Evolutionary conservation across 805 yeast species (phyloP), one percentile per base, ranked within the genome.

Genomic region (Metschnikowia bowlesiae): DNA sequence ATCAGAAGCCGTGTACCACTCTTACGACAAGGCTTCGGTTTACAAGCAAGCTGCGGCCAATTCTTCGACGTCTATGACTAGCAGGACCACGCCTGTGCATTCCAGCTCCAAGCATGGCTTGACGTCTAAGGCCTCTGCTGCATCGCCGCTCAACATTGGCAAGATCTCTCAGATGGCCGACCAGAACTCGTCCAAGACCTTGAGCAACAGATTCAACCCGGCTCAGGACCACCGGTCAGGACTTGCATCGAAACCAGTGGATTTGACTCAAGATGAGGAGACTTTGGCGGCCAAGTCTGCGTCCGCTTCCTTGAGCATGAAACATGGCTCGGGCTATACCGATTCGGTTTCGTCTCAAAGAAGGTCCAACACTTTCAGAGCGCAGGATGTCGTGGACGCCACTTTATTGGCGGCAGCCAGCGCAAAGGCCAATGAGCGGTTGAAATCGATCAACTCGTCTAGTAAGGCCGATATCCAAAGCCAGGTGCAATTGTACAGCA

Each of bases 401-500:
- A 73, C 71, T 34, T 70, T 78, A 44, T 68, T 80, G 47, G 75
- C 75, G 37, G 81, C 79, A 31, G 78, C 84, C 48, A 71, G 68
- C 40, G 62, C 68, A 32, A 70, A 67, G 44, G 85, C 87, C 9
- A 63, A 71, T 52, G 70, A 69, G 46, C 63, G 76, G 42, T 63
- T 74, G 53, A 57, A 65, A 46, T 55, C 70, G 2, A 53, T 73
- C 48, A 62, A 60, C 43, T n/a, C 60, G n/a, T 50, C 61, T 4
- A 44, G 55, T 26, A 67, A 68, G 6, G 58, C 53, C 39, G 70
- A 63, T 57, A 75, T 63, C 65, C 73, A 56, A 65, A 73, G 58
- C 57, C 76, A 64, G 66, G 80, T 80, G 14, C 82, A 78, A 42
- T 77, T 72, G 62, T 89, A 89, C 70, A 81, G 82, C 55, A 79